These are phyloP conservation scores for Nymphaea colorata DNA, from an alignment of 164 flowering plant species.

Conservation along the genomic window DNA sequence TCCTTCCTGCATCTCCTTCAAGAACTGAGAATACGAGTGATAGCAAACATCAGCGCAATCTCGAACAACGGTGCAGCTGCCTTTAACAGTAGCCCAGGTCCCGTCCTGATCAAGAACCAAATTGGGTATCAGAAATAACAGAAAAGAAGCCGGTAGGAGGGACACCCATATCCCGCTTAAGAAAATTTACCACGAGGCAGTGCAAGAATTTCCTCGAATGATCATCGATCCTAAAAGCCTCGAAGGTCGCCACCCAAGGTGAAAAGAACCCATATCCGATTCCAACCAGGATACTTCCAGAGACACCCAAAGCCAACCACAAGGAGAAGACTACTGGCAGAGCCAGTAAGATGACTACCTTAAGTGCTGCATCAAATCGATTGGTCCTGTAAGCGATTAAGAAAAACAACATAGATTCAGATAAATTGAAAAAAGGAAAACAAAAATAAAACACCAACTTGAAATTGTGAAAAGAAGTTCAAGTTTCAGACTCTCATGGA, in stretches of 20 bases:
- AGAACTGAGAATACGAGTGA: constrained; percentile 64
- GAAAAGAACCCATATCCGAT: constrained; percentile 85
- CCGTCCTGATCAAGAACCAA: constrained; percentile 53
- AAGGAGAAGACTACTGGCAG: constrained; percentile 58
- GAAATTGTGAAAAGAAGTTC: neutral
- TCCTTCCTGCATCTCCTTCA: constrained; percentile 63
- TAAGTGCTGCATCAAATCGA: constrained; percentile 57
- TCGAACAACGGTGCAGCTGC: constrained; percentile 75
- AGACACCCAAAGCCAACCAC: constrained; percentile 71
- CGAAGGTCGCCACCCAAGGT: constrained; percentile 89
- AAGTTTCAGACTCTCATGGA: neutral
- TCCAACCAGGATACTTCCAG: constrained; percentile 67
- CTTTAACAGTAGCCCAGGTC: constrained; percentile 76
- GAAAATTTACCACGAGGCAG: constrained; percentile 55
- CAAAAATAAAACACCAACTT: neutral
- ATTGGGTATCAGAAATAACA: neutral
- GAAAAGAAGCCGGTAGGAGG: neutral
- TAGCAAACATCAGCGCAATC: constrained; percentile 75
- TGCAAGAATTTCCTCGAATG: constrained; percentile 52
- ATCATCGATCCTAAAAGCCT: constrained; percentile 66
- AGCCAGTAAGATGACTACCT: constrained; percentile 54
- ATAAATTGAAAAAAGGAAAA: neutral
- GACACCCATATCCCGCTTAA: neutral
- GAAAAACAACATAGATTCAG: neutral
- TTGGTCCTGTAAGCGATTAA: constrained; percentile 37